Evolutionary conservation across 495 filamentous ascomycete species (phyloP).

Genomic region (Aspergillus egyptiacus): DNA sequence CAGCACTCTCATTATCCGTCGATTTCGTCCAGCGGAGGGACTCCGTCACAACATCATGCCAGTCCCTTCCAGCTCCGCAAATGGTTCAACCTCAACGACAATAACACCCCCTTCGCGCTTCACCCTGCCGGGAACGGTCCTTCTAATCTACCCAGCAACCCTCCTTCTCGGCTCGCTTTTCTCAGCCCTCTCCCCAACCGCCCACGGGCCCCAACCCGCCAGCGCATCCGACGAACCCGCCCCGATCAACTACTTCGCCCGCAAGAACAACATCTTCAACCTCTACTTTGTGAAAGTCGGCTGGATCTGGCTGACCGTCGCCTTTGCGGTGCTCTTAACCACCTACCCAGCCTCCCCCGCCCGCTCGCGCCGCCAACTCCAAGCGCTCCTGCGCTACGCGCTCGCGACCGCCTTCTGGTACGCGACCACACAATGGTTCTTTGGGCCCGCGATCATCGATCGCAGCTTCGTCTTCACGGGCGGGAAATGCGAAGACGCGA

Average conservation of each 20-base stretch:
- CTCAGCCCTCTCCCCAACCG: conserved; percentile 66
- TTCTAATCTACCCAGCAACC: conserved; percentile 69
- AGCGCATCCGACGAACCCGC: conserved; percentile 21
- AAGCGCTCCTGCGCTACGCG: conserved; percentile 50
- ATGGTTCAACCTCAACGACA: background rate
- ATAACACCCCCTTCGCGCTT: conserved; percentile 1
- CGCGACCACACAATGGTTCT: conserved; percentile 89
- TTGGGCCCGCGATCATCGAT: conserved; percentile 85
- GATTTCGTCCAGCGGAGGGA: background rate
- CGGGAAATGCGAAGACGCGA: conserved; percentile 59
- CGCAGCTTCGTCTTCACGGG: conserved; percentile 75
- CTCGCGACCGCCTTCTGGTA: conserved; percentile 71
- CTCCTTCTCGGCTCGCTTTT: conserved; percentile 76
- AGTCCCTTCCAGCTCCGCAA: conserved; percentile 4
- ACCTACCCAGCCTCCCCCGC: conserved; percentile 49
- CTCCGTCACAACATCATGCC: background rate
- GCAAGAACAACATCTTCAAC: conserved; percentile 88
- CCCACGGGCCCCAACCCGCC: conserved; percentile 31
- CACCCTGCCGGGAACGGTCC: conserved; percentile 20
- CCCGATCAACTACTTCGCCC: conserved; percentile 77
- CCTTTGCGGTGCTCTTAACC: conserved; percentile 56
- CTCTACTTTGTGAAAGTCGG: conserved; percentile 87
- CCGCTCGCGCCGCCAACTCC: conserved; percentile 41
- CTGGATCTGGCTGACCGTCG: conserved; percentile 80
- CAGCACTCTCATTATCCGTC: too few species aligned